phyloP scores from a whole-genome alignment of 768 basidiomycete species.

The Lentinula sp. region DNA sequence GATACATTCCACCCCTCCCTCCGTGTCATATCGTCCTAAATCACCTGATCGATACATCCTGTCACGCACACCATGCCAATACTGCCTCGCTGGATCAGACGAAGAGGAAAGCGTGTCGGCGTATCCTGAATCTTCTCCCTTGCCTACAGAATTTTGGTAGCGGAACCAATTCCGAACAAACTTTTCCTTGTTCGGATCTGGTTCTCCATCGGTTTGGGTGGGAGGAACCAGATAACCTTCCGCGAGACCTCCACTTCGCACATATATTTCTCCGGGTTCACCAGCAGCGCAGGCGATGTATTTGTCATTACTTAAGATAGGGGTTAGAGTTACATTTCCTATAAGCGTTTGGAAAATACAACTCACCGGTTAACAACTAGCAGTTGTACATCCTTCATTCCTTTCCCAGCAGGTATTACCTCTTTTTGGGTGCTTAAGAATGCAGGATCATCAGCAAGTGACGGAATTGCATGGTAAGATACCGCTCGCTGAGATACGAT shows the following conservation, averaged over 20 bases:
- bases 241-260: constrained; percentile 90
- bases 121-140: not conserved
- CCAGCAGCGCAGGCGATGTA: constrained; percentile 87
- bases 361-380: constrained; percentile 74
- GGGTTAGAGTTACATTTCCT: not conserved
- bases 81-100: constrained; percentile 65
- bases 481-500: constrained; percentile 64
- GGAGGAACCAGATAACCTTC: constrained; percentile 88
- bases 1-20: constrained; percentile 90
- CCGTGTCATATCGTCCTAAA: constrained; percentile 87
- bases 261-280: constrained; percentile 98
- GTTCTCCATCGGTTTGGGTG: constrained; percentile 66
- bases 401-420: constrained; percentile 94
- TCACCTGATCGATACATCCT: constrained; percentile 98
- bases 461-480: constrained; percentile 91
- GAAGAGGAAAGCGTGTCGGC: constrained; percentile 21
- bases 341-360: not conserved
- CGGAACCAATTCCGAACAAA: constrained; percentile 95
- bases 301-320: constrained; percentile 50
- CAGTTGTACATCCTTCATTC: constrained; percentile 97
- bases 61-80: constrained; percentile 96
- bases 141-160: constrained; percentile 5
- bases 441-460: constrained; percentile 72
- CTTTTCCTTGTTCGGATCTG: constrained; percentile 79
- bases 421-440: constrained; percentile 95